These are phyloP conservation scores for Carex myosuroides DNA, from an alignment of 176 grass and related monocot genomes.

Conservation along the genomic window DNA sequence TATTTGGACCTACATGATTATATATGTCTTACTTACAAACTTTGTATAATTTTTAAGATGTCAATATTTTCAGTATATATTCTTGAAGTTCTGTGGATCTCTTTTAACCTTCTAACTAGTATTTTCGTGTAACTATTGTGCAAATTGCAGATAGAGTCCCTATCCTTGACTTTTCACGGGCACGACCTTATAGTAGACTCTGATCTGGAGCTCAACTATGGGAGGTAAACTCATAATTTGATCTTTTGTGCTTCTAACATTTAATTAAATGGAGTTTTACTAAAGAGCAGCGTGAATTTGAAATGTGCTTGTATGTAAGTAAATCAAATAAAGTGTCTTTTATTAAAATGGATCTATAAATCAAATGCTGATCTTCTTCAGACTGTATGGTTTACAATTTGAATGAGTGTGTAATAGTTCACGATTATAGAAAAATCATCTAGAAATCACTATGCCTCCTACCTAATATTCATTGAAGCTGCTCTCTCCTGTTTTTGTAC, in stretches of 20 bases:
- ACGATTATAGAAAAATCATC: neutral
- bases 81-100: conserved; percentile 13
- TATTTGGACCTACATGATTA: neutral
- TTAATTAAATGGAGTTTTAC: neutral
- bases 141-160: conserved; percentile 77
- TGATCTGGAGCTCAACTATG: conserved; percentile 90
- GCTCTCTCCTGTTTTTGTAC: neutral
- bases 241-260: neutral
- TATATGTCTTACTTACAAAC: neutral
- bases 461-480: neutral
- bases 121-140: neutral
- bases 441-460: neutral
- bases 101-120: neutral
- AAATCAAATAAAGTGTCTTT: neutral
- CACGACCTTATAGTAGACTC: conserved; percentile 99
- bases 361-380: neutral
- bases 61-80: neutral
- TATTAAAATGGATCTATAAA: neutral
- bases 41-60: neutral
- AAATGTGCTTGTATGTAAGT: neutral
- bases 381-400: neutral
- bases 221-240: conserved; percentile 41
- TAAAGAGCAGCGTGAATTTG: neutral
- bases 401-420: neutral
- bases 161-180: conserved; percentile 91